Evolutionary conservation across 2,329 filamentous ascomycete genomes (phyloP).

Genomic region (Paecilomyces fulvus): DNA sequence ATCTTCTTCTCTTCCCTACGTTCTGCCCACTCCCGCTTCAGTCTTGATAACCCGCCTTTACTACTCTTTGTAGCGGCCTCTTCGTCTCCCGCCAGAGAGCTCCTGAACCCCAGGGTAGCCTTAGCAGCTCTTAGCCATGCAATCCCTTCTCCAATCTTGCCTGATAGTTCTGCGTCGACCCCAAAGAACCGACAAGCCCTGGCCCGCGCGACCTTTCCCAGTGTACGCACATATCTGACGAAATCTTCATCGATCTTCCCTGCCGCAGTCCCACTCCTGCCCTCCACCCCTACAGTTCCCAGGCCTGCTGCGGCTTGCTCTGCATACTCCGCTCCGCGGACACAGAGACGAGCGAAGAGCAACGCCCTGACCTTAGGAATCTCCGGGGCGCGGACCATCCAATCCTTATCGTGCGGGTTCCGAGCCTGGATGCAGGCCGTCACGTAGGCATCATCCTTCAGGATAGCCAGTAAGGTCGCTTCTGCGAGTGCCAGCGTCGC

Average conservation of each 20-base stretch:
- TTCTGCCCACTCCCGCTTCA: constrained; percentile 69
- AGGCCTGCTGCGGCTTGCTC: constrained; percentile 56
- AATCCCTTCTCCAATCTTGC: constrained; percentile 74
- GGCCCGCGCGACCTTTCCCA: constrained; percentile 66
- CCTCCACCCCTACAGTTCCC: constrained; percentile 24
- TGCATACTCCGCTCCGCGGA: constrained; percentile 83
- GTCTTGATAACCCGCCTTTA: constrained; percentile 35
- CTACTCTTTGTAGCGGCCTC: constrained; percentile 15
- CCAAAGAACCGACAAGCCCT: constrained; percentile 86
- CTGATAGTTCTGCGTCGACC: constrained; percentile 76
- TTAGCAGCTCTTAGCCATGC: constrained; percentile 77
- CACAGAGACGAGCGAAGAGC: constrained; percentile 76
- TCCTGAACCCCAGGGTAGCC: constrained; percentile 61
- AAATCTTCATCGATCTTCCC: constrained; percentile 57
- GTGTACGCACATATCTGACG: constrained; percentile 64
- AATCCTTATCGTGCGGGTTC: constrained; percentile 78
- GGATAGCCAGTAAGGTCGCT: constrained; percentile 77
- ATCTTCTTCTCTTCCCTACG: constrained; percentile 70
- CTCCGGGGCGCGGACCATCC: constrained; percentile 89
- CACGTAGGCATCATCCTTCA: constrained; percentile 93
- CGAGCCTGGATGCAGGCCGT: constrained; percentile 70
- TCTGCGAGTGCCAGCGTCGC: constrained; percentile 65
- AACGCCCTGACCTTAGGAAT: constrained; percentile 84
- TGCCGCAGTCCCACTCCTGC: constrained; percentile 9
- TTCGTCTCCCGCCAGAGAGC: constrained; percentile 34